Evolutionary conservation across 106 monocot species (phyloP), one percentile per base, ranked within the genome.

Genomic region (Dioscorea zingiberensis): DNA sequence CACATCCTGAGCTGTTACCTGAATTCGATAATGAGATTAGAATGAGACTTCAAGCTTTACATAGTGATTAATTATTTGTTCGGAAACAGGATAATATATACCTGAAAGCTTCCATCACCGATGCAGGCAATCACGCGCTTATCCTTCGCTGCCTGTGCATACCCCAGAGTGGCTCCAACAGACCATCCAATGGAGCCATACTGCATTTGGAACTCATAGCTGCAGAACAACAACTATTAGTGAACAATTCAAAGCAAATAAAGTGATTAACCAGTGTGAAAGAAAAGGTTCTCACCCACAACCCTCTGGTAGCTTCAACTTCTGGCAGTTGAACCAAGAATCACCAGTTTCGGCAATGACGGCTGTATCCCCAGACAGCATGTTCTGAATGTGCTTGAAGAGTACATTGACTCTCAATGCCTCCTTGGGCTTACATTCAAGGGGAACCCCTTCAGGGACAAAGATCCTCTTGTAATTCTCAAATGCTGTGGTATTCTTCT

Each of bases 81-180:
- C 3, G 8, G 21, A 23, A 22, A 24, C 7, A n/a, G n/a, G n/a
- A n/a, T n/a, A n/a, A n/a, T n/a, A n/a, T n/a, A n/a, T 27, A 85
- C 88, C 89, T 93, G 93, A 72, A 94, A 94, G 62, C 89, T 93
- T 44, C 93, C 89, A 72, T 93, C 93, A 27, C 93, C 89, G 55
- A 93, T 93, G 83, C 48, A 93, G 27, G 89, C 83, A 65, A 94
- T 79, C 27, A 89, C 81, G 3, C 93, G 74, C 74, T 83, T 93
- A 49, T 83, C 69, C 64, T 78, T 80, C 0, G 85, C 83, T 5
- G 83, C 93, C 78, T 93, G 93, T 4, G 88, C 89, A 49, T 93
- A 93, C 3, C 93, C 89, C n/a, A 94, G 83, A 4, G 89, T 81
- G 7, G 93, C 93, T 15, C 93, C 93, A 11, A 93, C 88, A 1